Percentiles rank a stretch among this genome's conserved stretches.
Evolutionary conservation across 805 yeast genomes (phyloP).

Genomic region (Saturnispora besseyi): DNA sequence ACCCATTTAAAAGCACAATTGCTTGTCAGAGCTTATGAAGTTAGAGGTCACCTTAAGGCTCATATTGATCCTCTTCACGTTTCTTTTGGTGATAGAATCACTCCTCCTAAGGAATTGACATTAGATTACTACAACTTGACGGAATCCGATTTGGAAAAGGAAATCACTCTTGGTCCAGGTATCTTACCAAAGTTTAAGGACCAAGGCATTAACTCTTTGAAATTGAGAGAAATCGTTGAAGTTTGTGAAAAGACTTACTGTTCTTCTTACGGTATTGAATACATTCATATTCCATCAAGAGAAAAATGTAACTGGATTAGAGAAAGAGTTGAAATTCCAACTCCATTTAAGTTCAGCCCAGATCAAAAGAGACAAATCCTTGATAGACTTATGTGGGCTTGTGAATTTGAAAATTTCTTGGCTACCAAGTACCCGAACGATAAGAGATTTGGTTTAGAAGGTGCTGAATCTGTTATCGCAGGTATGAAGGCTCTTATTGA

Average conservation of each 20-base stretch:
- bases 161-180: constrained; percentile 93
- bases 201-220: constrained; percentile 49
- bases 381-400: constrained; percentile 95
- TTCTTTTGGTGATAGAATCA: constrained; percentile 59
- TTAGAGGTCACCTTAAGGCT: constrained; percentile 95
- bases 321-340: constrained; percentile 89
- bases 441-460: constrained; percentile 97
- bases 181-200: constrained; percentile 85
- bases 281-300: constrained; percentile 92
- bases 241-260: constrained; percentile 82
- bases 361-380: constrained; percentile 95
- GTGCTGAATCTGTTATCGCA: constrained; percentile 94
- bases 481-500: constrained; percentile 96
- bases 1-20: constrained; percentile 92
- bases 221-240: constrained; percentile 68
- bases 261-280: constrained; percentile 84
- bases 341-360: constrained; percentile 68
- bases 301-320: constrained; percentile 97
- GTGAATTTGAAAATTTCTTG: constrained; percentile 86
- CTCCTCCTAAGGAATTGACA: constrained; percentile 77
- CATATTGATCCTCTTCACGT: constrained; percentile 92
- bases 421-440: constrained; percentile 96
- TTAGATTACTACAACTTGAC: constrained; percentile 88
- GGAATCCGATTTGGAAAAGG: constrained; percentile 72
- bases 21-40: constrained; percentile 96